Conservation (phyloP, 371 early-diverging fungal species). For the Actinomortierella ambigua region DNA sequence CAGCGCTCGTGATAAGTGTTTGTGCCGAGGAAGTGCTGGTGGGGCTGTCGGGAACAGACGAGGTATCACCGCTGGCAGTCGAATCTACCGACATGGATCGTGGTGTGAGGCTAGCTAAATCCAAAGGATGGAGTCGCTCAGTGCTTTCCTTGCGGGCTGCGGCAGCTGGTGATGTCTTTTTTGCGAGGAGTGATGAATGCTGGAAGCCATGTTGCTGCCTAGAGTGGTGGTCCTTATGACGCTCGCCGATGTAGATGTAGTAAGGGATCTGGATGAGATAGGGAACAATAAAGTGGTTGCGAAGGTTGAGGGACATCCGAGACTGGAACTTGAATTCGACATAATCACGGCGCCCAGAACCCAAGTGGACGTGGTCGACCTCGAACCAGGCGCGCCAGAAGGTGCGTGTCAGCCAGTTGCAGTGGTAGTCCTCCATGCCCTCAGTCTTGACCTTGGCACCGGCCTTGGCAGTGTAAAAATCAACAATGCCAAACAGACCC, state of each 20-base stretch:
- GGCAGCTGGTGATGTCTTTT: conserved; percentile 1
- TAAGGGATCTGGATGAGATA: conserved; percentile 82
- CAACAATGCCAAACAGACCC: conserved; percentile 80
- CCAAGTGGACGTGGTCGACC: conserved; percentile 80
- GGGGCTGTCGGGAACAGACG: conserved; percentile 48
- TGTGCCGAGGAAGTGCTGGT: conserved; percentile 45
- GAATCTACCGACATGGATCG: conserved; percentile 42
- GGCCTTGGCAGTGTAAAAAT: conserved; percentile 73
- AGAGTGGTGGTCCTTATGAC: conserved; percentile 14
- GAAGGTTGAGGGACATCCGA: conserved; percentile 71
- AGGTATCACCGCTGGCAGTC: conserved; percentile 17
- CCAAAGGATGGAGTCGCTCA: conserved; percentile 15
- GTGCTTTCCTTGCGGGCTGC: conserved; percentile 2
- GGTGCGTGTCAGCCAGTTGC: conserved; percentile 79
- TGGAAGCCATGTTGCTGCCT: conserved; percentile 17
- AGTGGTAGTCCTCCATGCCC: conserved; percentile 60
- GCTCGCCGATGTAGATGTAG: conserved; percentile 82
- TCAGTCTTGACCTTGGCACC: conserved; percentile 46
- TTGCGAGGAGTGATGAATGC: neutral
- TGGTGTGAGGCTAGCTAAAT: conserved; percentile 17
- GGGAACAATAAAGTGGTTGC: conserved; percentile 78
- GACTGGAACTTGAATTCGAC: conserved; percentile 84
- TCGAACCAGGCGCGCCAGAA: conserved; percentile 86
- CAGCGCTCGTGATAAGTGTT: conserved; percentile 25
- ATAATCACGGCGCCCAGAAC: conserved; percentile 82